A percentile compares a stretch with the other conserved stretches of the same genome.
Evolutionary conservation across 495 filamentous ascomycete genomes (phyloP).

Genomic region (Hypoxylon trugodes): DNA sequence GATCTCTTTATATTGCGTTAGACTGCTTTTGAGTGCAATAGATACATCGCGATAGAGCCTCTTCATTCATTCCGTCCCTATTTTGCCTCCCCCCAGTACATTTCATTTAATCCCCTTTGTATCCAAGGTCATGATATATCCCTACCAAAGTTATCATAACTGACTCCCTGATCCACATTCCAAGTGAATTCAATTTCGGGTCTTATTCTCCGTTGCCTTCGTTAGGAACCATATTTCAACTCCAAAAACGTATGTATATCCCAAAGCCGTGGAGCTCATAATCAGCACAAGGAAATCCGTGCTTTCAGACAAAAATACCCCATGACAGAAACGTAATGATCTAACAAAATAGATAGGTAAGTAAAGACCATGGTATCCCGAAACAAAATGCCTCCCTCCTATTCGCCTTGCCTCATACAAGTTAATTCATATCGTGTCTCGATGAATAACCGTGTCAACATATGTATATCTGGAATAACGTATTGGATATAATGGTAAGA

Average conservation of each 20-base stretch:
- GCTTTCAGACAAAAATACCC: background rate
- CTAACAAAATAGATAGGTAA: slow-evolving; percentile 11
- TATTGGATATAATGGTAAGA: slow-evolving; percentile 18
- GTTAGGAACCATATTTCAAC: background rate
- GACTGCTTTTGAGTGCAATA: background rate
- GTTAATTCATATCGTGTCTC: background rate
- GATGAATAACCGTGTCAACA: background rate
- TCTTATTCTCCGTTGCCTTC: background rate
- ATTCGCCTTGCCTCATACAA: background rate
- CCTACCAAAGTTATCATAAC: background rate
- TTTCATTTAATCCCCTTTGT: background rate
- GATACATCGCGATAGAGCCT: background rate
- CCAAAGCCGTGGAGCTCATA: slow-evolving; percentile 7
- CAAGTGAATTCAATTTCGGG: background rate
- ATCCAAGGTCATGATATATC: background rate
- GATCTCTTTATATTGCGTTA: slow-evolving; percentile 11
- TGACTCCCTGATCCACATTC: background rate
- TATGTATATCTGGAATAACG: slow-evolving; percentile 6
- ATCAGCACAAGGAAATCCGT: slow-evolving; percentile 2
- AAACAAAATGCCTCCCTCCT: background rate
- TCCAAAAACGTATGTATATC: slow-evolving; percentile 2
- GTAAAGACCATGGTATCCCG: slow-evolving; percentile 6
- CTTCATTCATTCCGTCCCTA: background rate
- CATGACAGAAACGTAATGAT: slow-evolving; percentile 23
- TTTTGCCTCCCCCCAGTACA: background rate